Evolutionary conservation across 2,329 filamentous ascomycete genomes (phyloP).

Genomic region (Cryphonectria parasitica): DNA sequence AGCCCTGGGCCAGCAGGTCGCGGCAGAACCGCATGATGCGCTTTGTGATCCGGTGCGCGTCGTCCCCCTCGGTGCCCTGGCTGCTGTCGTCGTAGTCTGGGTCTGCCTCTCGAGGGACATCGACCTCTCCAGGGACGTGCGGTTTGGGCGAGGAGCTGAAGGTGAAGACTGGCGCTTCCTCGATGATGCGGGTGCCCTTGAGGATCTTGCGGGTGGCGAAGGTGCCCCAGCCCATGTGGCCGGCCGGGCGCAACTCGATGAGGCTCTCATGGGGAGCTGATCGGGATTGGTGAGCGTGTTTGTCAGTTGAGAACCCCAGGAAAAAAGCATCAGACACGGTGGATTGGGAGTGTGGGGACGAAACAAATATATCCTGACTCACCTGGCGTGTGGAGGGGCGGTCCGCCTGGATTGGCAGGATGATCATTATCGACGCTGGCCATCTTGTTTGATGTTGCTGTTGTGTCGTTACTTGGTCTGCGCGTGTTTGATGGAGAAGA

Average conservation of each 20-base stretch:
- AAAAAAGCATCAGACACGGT: not conserved
- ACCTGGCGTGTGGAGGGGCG: not conserved
- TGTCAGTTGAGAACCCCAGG: not conserved
- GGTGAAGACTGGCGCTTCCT: conserved; percentile 22
- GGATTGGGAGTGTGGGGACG: no score
- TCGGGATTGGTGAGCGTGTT: not conserved
- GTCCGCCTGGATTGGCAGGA: not conserved
- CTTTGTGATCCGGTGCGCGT: not conserved
- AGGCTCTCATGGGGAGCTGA: not conserved
- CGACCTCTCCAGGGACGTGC: not conserved
- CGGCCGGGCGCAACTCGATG: conserved; percentile 5
- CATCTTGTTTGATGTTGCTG: not conserved
- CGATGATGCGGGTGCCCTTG: conserved; percentile 22
- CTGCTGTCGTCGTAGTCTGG: not conserved
- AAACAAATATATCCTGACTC: not conserved
- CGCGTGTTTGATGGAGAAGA: not conserved
- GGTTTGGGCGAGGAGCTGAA: conserved; percentile 1
- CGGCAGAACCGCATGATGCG: not conserved
- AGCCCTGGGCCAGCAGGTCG: not conserved
- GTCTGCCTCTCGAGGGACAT: not conserved
- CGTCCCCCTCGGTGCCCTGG: not conserved
- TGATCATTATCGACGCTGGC: no score
- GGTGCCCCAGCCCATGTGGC: conserved; percentile 22
- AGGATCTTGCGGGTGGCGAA: conserved; percentile 19
- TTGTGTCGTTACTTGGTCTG: not conserved